A percentile compares a stretch with the other conserved stretches of the same genome.
Evolutionary conservation across 2,329 filamentous ascomycete genomes (phyloP).

Genomic region (Dactylonectria estremocensis): DNA sequence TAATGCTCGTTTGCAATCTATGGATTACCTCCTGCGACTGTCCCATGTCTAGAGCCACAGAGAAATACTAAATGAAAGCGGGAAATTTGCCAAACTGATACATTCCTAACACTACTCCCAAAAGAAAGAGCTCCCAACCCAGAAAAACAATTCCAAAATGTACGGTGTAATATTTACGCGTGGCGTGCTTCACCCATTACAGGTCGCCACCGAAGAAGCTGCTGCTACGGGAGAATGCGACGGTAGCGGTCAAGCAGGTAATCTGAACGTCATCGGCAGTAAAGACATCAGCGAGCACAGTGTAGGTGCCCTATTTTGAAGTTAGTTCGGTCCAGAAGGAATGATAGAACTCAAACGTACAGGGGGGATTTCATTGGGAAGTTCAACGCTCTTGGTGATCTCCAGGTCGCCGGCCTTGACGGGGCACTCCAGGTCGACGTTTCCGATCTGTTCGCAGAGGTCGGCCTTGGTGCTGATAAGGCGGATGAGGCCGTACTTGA

Average conservation of each 20-base stretch:
- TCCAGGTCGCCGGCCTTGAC: constrained; percentile 83
- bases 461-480: constrained; percentile 86
- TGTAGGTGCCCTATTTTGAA: constrained; percentile 83
- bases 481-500: constrained; percentile 95
- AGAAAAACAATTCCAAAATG: constrained; percentile 26
- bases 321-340: constrained; percentile 38
- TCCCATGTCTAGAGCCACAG: constrained; percentile 44
- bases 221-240: constrained; percentile 67
- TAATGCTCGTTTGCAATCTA: constrained; percentile 20
- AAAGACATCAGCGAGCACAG: constrained; percentile 88
- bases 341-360: constrained; percentile 68
- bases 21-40: constrained; percentile 33
- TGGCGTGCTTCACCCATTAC: constrained; percentile 43
- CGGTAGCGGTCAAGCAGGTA: constrained; percentile 86
- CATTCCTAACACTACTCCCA: constrained; percentile 27
- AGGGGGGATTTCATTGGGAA: constrained; percentile 90
- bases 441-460: constrained; percentile 89
- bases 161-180: constrained; percentile 11
- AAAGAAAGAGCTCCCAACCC: constrained; percentile 36
- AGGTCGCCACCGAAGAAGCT: constrained; percentile 61
- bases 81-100: constrained; percentile 42
- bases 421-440: constrained; percentile 92
- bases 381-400: constrained; percentile 85
- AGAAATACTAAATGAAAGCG: constrained; percentile 38
- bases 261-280: constrained; percentile 81